Evolutionary conservation across 345 rosid species (phyloP), one percentile per base, ranked within the genome.

Genomic region (Gossypium turneri): DNA sequence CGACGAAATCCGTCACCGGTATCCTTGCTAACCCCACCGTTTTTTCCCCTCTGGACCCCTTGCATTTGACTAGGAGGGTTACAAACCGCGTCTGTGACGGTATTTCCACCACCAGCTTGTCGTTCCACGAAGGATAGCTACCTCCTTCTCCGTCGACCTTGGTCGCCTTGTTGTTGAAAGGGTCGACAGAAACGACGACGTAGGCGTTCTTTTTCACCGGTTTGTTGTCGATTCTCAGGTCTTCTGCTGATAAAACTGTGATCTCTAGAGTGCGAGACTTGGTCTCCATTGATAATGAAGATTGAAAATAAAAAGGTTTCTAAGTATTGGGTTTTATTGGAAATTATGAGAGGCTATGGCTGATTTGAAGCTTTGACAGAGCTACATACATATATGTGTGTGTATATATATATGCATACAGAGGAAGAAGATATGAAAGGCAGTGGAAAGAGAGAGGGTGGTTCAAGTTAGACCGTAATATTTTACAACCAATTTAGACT

Each of bases 161-260:
- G 0, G 90, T 87, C 0, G 16, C 15, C 0, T 9, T 11, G 12
- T 0, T 6, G 24, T 81, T 63, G 11, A n/a, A 44, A 2, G 82
- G 57, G 7, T 86, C 90, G 19, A 76, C 38, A 24, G 29, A 79
- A 9, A 84, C 85, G 22, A 70, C 24, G 3, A 80, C 86, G 50
- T n/a, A 82, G 1, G 88, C 57, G 38, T 86, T 84, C 68, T 75
- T 86, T 66, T 83, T 85, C 70, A 87, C 52, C 0, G 83, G 70
- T 79, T 80, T 92, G 12, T 87, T 50, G 20, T 86, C 70, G 8
- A 84, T 20, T 15, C 78, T 76, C 17, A 92, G 85, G 58, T 84
- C 86, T 76, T 92, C 94, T 15, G 84, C 92, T 0, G 95, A 89
- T n/a, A 90, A 80, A 2, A 85, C 16, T 4, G 87, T 85, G 66